Percentiles rank a stretch among this genome's conserved stretches.
phyloP scores from a whole-genome alignment of 2,329 filamentous ascomycete species.

The Blastomyces emzantsi region DNA sequence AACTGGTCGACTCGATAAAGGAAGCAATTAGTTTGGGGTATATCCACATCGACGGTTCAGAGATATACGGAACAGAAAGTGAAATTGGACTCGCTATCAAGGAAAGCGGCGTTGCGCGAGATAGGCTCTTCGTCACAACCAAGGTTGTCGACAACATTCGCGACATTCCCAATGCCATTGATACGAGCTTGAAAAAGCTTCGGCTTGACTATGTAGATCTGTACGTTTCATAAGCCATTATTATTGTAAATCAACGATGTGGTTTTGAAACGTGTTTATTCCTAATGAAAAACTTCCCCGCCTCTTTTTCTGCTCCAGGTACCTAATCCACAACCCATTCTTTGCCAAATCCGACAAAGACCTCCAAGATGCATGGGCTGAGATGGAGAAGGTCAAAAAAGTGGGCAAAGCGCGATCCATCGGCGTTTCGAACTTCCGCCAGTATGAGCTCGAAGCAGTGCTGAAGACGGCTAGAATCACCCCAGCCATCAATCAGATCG shows the following conservation, averaged over 20 bases:
- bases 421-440: conserved; percentile 54
- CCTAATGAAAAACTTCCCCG: background rate
- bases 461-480: conserved; percentile 36
- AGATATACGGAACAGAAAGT: conserved; percentile 44
- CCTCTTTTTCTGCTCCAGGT: conserved; percentile 32
- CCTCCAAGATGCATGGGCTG: conserved; percentile 50
- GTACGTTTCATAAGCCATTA: conserved; percentile 29
- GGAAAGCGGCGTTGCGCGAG: conserved; percentile 37
- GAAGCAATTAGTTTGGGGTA: conserved; percentile 52
- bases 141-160: conserved; percentile 48
- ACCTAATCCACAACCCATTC: conserved; percentile 55
- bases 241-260: background rate
- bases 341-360: conserved; percentile 46
- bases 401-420: conserved; percentile 52
- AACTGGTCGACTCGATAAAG: conserved; percentile 48
- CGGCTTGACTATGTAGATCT: conserved; percentile 54
- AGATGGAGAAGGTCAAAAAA: conserved; percentile 51
- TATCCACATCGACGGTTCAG: conserved; percentile 54
- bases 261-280: background rate
- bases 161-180: conserved; percentile 49
- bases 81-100: conserved; percentile 44
- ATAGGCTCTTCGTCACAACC: conserved; percentile 46
- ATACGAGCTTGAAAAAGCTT: conserved; percentile 50
- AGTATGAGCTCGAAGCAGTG: conserved; percentile 46
- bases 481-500: conserved; percentile 37